Evolutionary conservation across 2,329 filamentous ascomycete genomes (phyloP), one percentile per base, ranked within the genome.

Genomic region (Xylaria sp.): DNA sequence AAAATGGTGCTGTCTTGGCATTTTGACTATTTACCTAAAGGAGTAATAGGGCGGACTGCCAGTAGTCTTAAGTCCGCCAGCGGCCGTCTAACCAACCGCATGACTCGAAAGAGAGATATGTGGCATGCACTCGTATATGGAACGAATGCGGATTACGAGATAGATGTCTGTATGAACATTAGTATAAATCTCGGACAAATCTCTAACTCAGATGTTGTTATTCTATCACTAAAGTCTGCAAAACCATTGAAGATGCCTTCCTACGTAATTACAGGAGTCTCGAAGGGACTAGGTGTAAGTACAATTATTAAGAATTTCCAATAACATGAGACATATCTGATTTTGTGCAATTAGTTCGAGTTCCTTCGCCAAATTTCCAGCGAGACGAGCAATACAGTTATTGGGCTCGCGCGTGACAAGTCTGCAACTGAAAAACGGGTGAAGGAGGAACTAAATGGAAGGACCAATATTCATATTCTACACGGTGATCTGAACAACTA

Each of bases 341-440:
- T 10, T 25, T 18, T 3, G 2, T 43, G 3, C 15, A 41, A 7
- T 13, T 18, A 67, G 65, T 67, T 53, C 18, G 65, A 53, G 9
- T 59, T 67, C 34, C 20, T 67, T 30, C 34, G 56, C 46, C 46
- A 65, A 30, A 12, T 65, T n/a, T 61, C 62, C n/a, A 8, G 41
- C 12, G 18, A 61, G 13, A 43, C 58, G 4, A 34, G 12, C 8
- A 65, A 63, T 13, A 45, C 39, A 3, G 57, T 68, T 36, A 25
- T 66, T 60, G 61, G 67, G n/a, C 15, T 66, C 7, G 57, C 18
- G 4, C 61, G 65, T 1, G 30, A 67, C 23, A 60, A 32, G 20
- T 3, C 30, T 3, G 20, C 53, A 2, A 60, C 65, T 1, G 20
- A 46, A 18, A 59, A 67, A 23, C 62, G 58, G 23, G 39, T 67